A percentile compares a stretch with the other conserved stretches of the same genome.
phyloP scores from a whole-genome alignment of 148 eudicot genomes.

The Camellia granthamiana region DNA sequence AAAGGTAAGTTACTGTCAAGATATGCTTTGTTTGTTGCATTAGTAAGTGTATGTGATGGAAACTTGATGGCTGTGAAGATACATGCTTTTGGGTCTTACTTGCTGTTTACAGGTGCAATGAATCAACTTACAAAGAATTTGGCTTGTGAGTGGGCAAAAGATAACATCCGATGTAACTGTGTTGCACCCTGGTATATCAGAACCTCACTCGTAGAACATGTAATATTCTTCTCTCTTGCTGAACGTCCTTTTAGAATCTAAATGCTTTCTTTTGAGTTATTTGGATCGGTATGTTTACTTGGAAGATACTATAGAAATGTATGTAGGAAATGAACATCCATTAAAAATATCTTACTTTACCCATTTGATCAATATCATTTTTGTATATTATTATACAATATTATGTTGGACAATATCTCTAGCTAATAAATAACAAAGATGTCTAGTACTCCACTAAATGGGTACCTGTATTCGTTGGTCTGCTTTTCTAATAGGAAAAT shows the following conservation, averaged over 20 bases:
- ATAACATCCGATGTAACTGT: constrained; percentile 60
- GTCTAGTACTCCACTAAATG: no score
- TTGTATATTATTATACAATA: background rate
- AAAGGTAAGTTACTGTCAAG: constrained; percentile 47
- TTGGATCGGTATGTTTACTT: background rate
- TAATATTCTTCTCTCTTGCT: constrained; percentile 32
- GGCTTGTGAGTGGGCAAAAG: constrained; percentile 94
- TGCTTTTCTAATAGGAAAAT: no score
- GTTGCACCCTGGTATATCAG: constrained; percentile 78
- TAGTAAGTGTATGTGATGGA: background rate
- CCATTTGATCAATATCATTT: background rate
- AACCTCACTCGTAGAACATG: constrained; percentile 70
- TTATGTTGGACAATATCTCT: no score
- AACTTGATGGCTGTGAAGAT: background rate
- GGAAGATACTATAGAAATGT: background rate
- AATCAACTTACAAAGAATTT: constrained; percentile 76
- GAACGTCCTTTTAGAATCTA: background rate
- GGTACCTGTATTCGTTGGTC: no score
- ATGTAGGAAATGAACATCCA: background rate
- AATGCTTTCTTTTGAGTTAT: background rate
- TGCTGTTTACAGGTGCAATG: constrained; percentile 50
- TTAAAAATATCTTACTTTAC: background rate
- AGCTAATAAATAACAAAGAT: no score
- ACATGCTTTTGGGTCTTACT: constrained; percentile 5
- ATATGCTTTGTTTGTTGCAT: background rate